Base-by-base conservation (phyloP, 169 alveolate species). In the Plasmodium inui region DNA sequence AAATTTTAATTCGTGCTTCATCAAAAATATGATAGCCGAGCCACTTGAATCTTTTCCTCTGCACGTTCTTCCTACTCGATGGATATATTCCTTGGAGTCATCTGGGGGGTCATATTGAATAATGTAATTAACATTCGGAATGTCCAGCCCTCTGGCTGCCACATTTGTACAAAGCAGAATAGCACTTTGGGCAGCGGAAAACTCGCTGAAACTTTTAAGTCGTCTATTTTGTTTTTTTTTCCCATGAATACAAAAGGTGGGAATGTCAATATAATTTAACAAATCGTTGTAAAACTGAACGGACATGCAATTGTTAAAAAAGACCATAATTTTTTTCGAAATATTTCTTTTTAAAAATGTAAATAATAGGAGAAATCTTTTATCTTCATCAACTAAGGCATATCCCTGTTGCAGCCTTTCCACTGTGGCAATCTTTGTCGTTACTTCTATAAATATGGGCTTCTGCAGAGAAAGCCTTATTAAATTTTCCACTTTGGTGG, bases 31-130 rank as follows among this genome's bases (percentile, higher is more conserved):
- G 55, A 99, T 94, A 22, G 99, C 99, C 81, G 98, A 98, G 10
- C 99, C 99, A 67, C 92, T 95, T 8, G 99, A 98, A 82, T 96
- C 98, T 0, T 99, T 99, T 39, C 99, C 99, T 84, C 99, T 97
- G 4, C 99, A 99, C 0, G 99, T 99, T 81, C 99, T 97, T 28
- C 99, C 99, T 0, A 99, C 99, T 83, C 99, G 97, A 96, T 99
- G 99, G 61, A 99, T 99, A 96, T 99, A 99, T 96, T 99, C 99
- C 96, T 98, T 98, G 28, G 99, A 99, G 85, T 99, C 99, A 97
- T 99, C 99, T 2, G 99, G 99, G 19, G 99, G 99, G 93, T 99
- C 99, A 93, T 97, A 98, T 96, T 99, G 99, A 72, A 99, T 98
- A 80, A 99, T 99, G 99, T 99, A 99, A 95, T 99, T 99, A 53